Conservation (phyloP, 768 basidiomycete genomes). For the Mycena olivaceomarginata region DNA sequence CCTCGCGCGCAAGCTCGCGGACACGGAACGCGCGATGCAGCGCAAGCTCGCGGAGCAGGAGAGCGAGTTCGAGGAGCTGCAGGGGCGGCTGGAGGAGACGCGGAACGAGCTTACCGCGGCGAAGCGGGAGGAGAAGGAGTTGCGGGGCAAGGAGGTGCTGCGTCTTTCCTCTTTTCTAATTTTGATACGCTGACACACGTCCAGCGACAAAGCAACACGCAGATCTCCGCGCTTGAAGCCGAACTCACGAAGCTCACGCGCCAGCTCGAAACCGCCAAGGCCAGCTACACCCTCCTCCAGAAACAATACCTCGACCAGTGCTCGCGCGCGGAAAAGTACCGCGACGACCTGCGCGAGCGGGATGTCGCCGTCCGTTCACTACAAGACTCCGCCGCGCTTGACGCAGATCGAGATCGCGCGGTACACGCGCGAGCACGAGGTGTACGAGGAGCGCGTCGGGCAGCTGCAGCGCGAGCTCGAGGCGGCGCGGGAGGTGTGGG, state of each 20-base stretch:
- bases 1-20: slow-evolving; percentile 82
- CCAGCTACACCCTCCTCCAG: slow-evolving; percentile 85
- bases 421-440: slow-evolving; percentile 79
- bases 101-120: slow-evolving; percentile 85
- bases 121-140: slow-evolving; percentile 95
- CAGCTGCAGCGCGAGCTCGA: slow-evolving; percentile 84
- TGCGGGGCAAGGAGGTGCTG: slow-evolving; percentile 88
- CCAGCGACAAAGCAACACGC: slow-evolving; percentile 78
- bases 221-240: slow-evolving; percentile 83
- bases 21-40: slow-evolving; percentile 82
- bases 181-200: slow-evolving; percentile 25
- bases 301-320: slow-evolving; percentile 94
- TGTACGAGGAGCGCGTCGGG: slow-evolving; percentile 82
- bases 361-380: slow-evolving; percentile 83
- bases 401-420: slow-evolving; percentile 82
- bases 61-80: slow-evolving; percentile 87
- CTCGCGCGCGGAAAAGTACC: slow-evolving; percentile 85
- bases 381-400: slow-evolving; percentile 74
- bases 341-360: slow-evolving; percentile 82
- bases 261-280: slow-evolving; percentile 82
- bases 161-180: not conserved
- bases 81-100: slow-evolving; percentile 85
- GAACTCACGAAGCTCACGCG: slow-evolving; percentile 88
- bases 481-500: slow-evolving; percentile 82
- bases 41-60: slow-evolving; percentile 86